phyloP scores from a whole-genome alignment of 1,139 yeast genomes.

The Scheffersomyces segobiensis region DNA sequence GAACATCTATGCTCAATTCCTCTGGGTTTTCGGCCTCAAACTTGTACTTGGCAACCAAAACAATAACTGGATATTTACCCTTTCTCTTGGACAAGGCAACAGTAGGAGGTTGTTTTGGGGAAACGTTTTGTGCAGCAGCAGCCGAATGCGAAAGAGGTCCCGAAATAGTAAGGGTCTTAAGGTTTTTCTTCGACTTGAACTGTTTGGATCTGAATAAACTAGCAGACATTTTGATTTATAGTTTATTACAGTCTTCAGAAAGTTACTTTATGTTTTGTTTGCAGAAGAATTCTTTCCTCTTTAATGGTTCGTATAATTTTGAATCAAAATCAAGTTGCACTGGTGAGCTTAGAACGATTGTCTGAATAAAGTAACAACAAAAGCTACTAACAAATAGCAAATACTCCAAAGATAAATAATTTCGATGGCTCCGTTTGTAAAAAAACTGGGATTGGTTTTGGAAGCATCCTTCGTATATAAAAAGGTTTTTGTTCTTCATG shows the following conservation, averaged over 20 bases:
- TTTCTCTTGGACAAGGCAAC: background rate
- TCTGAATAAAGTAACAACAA: background rate
- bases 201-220: constrained; percentile 31
- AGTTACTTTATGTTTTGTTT: background rate
- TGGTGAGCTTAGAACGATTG: background rate
- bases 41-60: constrained; percentile 15
- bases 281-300: background rate
- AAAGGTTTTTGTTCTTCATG: background rate
- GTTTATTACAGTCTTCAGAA: background rate
- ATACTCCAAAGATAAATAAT: background rate
- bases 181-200: constrained; percentile 25
- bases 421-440: background rate
- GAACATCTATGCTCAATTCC: constrained; percentile 17
- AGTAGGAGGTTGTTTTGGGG: background rate
- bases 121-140: constrained; percentile 2
- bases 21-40: constrained; percentile 17
- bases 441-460: background rate
- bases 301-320: too few relatives aligned
- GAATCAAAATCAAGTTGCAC: background rate
- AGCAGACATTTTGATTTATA: constrained; percentile 22
- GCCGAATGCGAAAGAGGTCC: constrained; percentile 20
- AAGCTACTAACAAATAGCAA: too few relatives aligned
- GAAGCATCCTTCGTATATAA: background rate
- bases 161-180: constrained; percentile 31
- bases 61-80: constrained; percentile 11